Conservation (phyloP, 371 early-diverging fungal genomes). For the Umbelopsis sp. region DNA sequence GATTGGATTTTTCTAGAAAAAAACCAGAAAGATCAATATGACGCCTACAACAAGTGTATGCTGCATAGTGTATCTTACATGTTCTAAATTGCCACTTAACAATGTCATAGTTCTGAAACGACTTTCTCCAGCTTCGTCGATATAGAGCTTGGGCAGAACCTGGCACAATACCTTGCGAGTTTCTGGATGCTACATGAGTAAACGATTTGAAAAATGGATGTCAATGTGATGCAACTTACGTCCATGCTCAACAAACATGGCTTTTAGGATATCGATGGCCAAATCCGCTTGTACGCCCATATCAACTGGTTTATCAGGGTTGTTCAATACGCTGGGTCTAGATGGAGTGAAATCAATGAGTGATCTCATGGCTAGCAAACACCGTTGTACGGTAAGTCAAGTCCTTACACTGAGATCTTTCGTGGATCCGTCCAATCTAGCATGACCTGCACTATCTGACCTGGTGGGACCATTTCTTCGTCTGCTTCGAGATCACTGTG, state of each 20-base stretch:
- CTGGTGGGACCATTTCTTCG: constrained; percentile 54
- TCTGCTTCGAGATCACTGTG: constrained; percentile 40
- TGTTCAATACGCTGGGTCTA: constrained; percentile 19
- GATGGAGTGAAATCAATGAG: not conserved
- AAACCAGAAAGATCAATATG: not conserved
- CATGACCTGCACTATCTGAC: constrained; percentile 59
- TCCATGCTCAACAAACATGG: constrained; percentile 29
- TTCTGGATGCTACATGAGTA: constrained; percentile 22
- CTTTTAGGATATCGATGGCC: constrained; percentile 46
- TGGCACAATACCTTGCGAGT: constrained; percentile 45
- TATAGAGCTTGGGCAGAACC: constrained; percentile 37
- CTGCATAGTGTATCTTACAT: constrained; percentile 26
- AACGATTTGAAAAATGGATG: not conserved
- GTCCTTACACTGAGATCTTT: constrained; percentile 46
- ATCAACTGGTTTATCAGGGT: constrained; percentile 27
- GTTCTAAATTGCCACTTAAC: constrained; percentile 34
- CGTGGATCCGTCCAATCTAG: constrained; percentile 65
- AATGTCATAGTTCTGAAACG: constrained; percentile 32
- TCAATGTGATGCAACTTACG: not conserved
- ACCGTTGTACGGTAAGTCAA: not conserved
- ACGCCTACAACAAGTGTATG: no score
- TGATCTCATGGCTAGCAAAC: not conserved
- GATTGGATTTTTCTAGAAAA: constrained; percentile 30
- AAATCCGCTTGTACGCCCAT: constrained; percentile 40
- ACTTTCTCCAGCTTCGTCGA: constrained; percentile 34